Evolutionary conservation across 768 basidiomycete species (phyloP).

Genomic region (Jaapia argillacea): DNA sequence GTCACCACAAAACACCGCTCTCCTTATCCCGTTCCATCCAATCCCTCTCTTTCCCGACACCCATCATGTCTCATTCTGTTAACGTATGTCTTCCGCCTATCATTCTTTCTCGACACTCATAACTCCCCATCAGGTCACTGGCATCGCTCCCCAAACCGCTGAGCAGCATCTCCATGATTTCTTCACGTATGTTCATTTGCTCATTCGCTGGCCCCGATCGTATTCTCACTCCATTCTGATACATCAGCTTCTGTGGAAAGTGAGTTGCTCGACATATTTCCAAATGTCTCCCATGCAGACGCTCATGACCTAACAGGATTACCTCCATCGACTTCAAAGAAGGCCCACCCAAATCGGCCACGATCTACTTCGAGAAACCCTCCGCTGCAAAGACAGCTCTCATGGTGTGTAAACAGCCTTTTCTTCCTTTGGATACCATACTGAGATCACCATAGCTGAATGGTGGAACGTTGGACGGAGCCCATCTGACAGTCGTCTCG

Average conservation of each 20-base stretch:
- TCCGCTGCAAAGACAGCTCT: constrained; percentile 79
- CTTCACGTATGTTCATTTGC: constrained; percentile 50
- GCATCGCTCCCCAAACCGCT: constrained; percentile 56
- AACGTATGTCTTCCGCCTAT: constrained; percentile 24
- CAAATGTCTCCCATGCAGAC: constrained; percentile 4
- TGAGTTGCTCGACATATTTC: constrained; percentile 21
- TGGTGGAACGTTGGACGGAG: constrained; percentile 69
- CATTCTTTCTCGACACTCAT: background rate
- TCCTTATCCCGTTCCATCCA: too few relatives aligned
- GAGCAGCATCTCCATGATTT: constrained; percentile 66
- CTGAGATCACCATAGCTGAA: constrained; percentile 36
- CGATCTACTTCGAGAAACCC: constrained; percentile 75
- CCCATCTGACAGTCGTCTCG: constrained; percentile 60
- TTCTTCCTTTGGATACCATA: background rate
- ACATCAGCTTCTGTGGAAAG: constrained; percentile 78
- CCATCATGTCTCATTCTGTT: constrained; percentile 34
- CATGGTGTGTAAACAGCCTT: constrained; percentile 37
- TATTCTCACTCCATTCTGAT: constrained; percentile 3
- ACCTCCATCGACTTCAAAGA: constrained; percentile 47
- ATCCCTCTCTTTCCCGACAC: too few relatives aligned
- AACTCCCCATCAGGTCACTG: constrained; percentile 45
- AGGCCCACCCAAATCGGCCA: constrained; percentile 39
- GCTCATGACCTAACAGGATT: constrained; percentile 37
- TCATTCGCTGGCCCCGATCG: background rate
- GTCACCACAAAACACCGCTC: too few relatives aligned